A percentile compares a stretch with the other conserved stretches of the same genome.
Conservation (phyloP, 345 rosid genomes). For the Brassica rapa region DNA sequence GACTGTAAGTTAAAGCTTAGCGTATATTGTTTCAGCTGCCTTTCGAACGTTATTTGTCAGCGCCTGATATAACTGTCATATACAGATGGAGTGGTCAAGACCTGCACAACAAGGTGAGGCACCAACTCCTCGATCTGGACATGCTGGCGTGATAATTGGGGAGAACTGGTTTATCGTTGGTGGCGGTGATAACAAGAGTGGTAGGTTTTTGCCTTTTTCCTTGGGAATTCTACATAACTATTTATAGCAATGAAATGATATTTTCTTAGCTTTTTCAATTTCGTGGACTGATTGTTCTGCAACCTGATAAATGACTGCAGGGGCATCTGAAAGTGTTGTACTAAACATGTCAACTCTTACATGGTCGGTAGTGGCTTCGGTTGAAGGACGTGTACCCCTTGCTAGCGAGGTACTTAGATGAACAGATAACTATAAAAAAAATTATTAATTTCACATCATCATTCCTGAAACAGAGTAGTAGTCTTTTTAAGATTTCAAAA, state of each 20-base stretch:
- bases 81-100: not conserved
- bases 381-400: not conserved
- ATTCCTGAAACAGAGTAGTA: not conserved
- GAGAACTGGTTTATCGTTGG: slow-evolving; percentile 3
- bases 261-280: not conserved
- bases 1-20: not conserved
- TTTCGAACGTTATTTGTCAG: not conserved
- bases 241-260: not conserved
- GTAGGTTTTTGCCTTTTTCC: not conserved
- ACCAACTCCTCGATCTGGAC: not conserved
- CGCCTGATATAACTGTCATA: not conserved
- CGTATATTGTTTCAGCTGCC: not conserved
- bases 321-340: not conserved
- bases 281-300: not conserved
- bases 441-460: not conserved
- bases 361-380: not conserved
- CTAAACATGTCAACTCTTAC: slow-evolving; percentile 3
- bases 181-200: slow-evolving; percentile 1
- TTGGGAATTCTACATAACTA: not conserved
- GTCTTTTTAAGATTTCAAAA: not conserved
- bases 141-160: not conserved
- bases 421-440: not conserved
- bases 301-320: not conserved
- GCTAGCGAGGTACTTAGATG: not conserved
- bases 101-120: not conserved